Evolutionary conservation across 257 asterid species (phyloP), one percentile per base, ranked within the genome.

Genomic region (Solanum ahanhuiri): DNA sequence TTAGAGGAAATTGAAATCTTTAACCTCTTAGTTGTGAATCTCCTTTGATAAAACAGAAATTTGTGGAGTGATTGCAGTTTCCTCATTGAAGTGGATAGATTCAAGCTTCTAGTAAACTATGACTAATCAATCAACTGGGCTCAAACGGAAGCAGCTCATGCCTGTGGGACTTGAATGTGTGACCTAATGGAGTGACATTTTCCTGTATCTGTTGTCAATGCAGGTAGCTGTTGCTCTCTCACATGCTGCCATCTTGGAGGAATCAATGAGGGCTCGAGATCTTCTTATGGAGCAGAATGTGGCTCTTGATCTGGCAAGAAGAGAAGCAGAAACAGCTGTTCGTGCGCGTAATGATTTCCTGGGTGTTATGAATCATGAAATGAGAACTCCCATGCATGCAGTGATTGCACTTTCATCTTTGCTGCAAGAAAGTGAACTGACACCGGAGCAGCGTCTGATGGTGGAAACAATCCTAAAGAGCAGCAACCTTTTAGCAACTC

Each of bases 151-250:
- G 64, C 39, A 77, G 39, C 35, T 77, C 83, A 72, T 77, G 39
- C 39, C 23, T 25, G 58, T 39, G 34, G 58, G 82, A 77, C 7
- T 76, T 41, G 35, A 76, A 76, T 76, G 25, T 75, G 58, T 79
- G 83, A 45, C 64, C 1, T 7, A 6, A 81, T 81, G 84, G 3
- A 81, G 66, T 81, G 18, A 48, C 43, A 4, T 48, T 77, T 87
- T 79, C 34, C 33, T 81, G 14, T 88, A 28, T 88, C 72, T 86
- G 35, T 82, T 82, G 64, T 82, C 86, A 70, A 85, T 79, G 86
- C 92, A 97, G 99, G 99, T 97, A 3, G 99, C 98, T 35, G 99
- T 97, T 92, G 99, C 99, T 89, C 98, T 97, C 41, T 97, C 99
- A 31, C 99, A 97, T 87, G 99, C 99, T 75, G 98, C 98, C 72